Percentiles rank a stretch among this genome's conserved stretches.
phyloP scores from a whole-genome alignment of 805 yeast species.

The Candida chauliodis region DNA sequence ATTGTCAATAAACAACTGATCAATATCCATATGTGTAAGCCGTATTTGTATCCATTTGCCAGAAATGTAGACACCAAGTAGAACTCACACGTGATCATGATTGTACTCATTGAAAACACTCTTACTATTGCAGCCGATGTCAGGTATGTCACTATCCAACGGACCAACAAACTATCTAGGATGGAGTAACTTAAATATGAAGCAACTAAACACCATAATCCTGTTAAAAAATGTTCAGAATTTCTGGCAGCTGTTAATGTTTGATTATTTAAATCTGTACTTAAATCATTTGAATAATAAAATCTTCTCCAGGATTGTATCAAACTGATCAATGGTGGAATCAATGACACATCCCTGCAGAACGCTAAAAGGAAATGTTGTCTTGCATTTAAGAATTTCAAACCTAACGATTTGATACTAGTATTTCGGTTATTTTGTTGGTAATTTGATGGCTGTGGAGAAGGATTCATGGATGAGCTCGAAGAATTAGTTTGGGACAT shows the following conservation, averaged over 20 bases:
- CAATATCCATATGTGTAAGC: constrained; percentile 86
- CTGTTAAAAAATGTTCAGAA: constrained; percentile 76
- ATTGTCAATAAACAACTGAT: constrained; percentile 82
- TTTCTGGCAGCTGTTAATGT: constrained; percentile 54
- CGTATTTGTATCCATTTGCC: constrained; percentile 67
- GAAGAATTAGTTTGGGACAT: constrained; percentile 9
- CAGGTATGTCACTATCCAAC: constrained; percentile 92
- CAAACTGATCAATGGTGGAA: constrained; percentile 61
- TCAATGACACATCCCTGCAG: constrained; percentile 74
- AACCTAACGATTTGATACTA: constrained; percentile 54
- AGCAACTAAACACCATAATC: constrained; percentile 90
- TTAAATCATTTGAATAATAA: not conserved
- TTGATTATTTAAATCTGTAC: constrained; percentile 19
- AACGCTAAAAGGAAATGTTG: constrained; percentile 74
- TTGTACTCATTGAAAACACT: constrained; percentile 76
- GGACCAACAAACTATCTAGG: constrained; percentile 81
- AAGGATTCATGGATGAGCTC: not conserved
- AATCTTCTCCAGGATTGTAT: constrained; percentile 39
- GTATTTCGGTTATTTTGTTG: constrained; percentile 9
- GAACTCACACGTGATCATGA: constrained; percentile 68
- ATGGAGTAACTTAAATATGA: constrained; percentile 81
- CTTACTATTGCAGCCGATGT: constrained; percentile 85
- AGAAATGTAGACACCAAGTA: constrained; percentile 58
- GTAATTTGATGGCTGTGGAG: constrained; percentile 4
- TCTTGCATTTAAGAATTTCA: constrained; percentile 67